Percentiles rank a stretch among this genome's conserved stretches.
phyloP scores from a whole-genome alignment of 2,329 filamentous ascomycete species.

The Paradendryphiella salina region DNA sequence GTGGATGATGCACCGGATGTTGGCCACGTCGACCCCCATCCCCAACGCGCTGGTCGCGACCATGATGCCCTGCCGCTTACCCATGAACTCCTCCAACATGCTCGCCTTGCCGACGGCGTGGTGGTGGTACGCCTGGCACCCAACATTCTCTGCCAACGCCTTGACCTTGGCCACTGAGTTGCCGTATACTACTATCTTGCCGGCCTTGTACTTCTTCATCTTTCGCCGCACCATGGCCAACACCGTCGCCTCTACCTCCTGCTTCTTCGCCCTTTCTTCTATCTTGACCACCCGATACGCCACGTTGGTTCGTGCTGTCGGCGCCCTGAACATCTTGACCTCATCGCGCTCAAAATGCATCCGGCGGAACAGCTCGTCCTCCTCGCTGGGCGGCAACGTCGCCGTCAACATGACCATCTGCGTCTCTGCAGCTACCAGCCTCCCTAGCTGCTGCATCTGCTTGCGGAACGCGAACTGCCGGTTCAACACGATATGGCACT shows the following conservation, averaged over 20 bases:
- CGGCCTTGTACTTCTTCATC: slow-evolving; percentile 1
- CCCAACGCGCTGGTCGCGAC: slow-evolving; percentile 19
- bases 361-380: slow-evolving; percentile 16
- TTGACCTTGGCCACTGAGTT: slow-evolving; percentile 6
- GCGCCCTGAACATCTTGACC: slow-evolving; percentile 11
- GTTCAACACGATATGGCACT: slow-evolving; percentile 29
- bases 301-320: slow-evolving; percentile 11
- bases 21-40: slow-evolving; percentile 13
- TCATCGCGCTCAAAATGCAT: slow-evolving; percentile 15
- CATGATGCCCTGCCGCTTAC: slow-evolving; percentile 10
- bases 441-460: slow-evolving; percentile 18
- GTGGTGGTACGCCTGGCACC: slow-evolving; percentile 10
- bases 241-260: slow-evolving; percentile 5
- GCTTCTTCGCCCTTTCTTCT: slow-evolving; percentile 1
- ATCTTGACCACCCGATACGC: slow-evolving; percentile 4
- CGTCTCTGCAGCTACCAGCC: slow-evolving; percentile 17
- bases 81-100: slow-evolving; percentile 11
- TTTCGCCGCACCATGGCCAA: slow-evolving; percentile 6
- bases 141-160: no score
- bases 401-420: slow-evolving; percentile 30
- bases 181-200: slow-evolving; percentile 13
- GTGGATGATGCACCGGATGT: slow-evolving; percentile 13
- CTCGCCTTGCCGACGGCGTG: slow-evolving; percentile 11
- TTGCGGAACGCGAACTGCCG: slow-evolving; percentile 13
- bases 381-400: slow-evolving; percentile 23